Conservation (phyloP, 108 stramenopile genomes). For the Schizochytrium sp. region DNA sequence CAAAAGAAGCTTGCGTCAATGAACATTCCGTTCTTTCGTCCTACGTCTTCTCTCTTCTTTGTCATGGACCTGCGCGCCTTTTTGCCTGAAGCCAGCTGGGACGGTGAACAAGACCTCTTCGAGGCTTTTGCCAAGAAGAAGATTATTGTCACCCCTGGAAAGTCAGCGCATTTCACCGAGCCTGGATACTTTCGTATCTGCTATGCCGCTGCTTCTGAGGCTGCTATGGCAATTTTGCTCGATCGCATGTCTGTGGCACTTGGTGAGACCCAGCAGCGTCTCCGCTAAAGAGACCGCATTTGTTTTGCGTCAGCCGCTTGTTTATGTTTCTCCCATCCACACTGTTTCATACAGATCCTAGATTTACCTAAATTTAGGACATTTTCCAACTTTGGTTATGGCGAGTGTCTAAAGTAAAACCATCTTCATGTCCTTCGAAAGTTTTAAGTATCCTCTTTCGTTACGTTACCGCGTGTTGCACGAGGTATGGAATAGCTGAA, state of each 20-base stretch:
- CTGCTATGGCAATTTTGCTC: slow-evolving; percentile 76
- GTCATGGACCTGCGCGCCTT: slow-evolving; percentile 80
- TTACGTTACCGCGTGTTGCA: no score
- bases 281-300: no score
- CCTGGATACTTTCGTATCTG: slow-evolving; percentile 91
- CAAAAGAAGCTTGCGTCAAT: slow-evolving; percentile 80
- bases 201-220: slow-evolving; percentile 82
- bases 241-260: neutral
- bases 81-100: slow-evolving; percentile 70
- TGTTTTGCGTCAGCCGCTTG: no score
- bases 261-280: neutral
- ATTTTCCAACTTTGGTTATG: no score
- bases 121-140: slow-evolving; percentile 78
- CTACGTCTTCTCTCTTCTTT: slow-evolving; percentile 86
- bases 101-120: slow-evolving; percentile 81
- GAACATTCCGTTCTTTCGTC: slow-evolving; percentile 83
- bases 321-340: no score
- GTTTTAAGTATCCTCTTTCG: no score
- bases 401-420: no score
- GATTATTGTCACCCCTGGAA: slow-evolving; percentile 87
- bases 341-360: no score
- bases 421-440: no score
- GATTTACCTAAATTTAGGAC: no score
- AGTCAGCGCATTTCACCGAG: slow-evolving; percentile 77
- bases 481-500: no score